Evolutionary conservation across 2,329 filamentous ascomycete genomes (phyloP).

Genomic region (Meredithiella fracta): DNA sequence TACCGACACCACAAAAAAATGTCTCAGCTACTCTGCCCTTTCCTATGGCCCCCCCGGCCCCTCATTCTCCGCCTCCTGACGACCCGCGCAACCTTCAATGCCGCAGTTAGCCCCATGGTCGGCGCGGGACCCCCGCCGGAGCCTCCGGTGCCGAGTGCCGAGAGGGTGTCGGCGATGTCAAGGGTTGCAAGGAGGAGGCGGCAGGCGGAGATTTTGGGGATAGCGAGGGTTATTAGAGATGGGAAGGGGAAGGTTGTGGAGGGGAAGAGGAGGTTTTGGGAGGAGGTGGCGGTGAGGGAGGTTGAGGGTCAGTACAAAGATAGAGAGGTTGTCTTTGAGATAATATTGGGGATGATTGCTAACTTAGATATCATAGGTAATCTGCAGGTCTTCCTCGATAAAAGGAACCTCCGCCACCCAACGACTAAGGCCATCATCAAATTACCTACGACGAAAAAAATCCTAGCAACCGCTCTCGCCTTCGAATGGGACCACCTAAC

Average conservation of each 20-base stretch:
- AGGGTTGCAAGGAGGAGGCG: constrained; percentile 34
- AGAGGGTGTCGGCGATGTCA: constrained; percentile 20
- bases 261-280: constrained; percentile 70
- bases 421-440: constrained; percentile 54
- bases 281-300: constrained; percentile 56
- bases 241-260: constrained; percentile 22
- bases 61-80: constrained; percentile 15
- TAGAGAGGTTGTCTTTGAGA: not conserved
- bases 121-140: constrained; percentile 43
- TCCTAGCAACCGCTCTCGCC: constrained; percentile 72
- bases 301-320: constrained; percentile 39
- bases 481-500: constrained; percentile 83
- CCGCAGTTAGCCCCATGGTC: constrained; percentile 35
- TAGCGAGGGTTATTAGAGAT: constrained; percentile 31
- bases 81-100: constrained; percentile 22
- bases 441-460: constrained; percentile 57
- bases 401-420: constrained; percentile 61
- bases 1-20: too few species aligned
- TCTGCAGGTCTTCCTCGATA: constrained; percentile 58
- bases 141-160: constrained; percentile 31
- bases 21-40: too few species aligned
- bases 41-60: not conserved
- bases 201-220: constrained; percentile 39
- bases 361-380: constrained; percentile 21
- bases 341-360: not conserved